phyloP scores from a whole-genome alignment of 1,284 basidiomycete species.

The Trametes pubescens region DNA sequence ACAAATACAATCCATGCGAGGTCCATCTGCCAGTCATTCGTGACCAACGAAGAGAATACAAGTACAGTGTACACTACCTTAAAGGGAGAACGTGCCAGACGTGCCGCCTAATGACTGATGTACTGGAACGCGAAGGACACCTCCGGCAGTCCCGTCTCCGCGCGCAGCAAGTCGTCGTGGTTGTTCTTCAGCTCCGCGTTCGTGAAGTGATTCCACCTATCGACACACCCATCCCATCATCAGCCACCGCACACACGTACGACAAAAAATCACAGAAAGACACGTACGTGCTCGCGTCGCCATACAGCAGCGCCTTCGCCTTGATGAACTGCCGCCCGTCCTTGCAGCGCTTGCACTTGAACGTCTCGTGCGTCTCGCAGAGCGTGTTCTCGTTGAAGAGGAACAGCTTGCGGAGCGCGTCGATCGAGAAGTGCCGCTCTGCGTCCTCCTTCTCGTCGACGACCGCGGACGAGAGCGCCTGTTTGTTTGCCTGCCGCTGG shows the following conservation, averaged over 20 bases:
- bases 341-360: slow-evolving; percentile 97
- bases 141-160: slow-evolving; percentile 85
- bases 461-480: slow-evolving; percentile 95
- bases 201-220: slow-evolving; percentile 97
- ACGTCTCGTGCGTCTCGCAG: slow-evolving; percentile 97
- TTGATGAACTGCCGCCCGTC: slow-evolving; percentile 88
- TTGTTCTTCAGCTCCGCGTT: slow-evolving; percentile 89
- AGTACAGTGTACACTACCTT: too few relatives aligned
- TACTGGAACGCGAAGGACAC: slow-evolving; percentile 95
- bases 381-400: slow-evolving; percentile 88
- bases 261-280: background rate
- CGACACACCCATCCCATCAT: slow-evolving; percentile 15
- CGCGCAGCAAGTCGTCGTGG: slow-evolving; percentile 95
- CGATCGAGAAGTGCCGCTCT: slow-evolving; percentile 94
- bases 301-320: slow-evolving; percentile 89
- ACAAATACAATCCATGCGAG: slow-evolving; percentile 20
- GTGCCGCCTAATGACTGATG: slow-evolving; percentile 69
- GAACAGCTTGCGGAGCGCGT: slow-evolving; percentile 92
- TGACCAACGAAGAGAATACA: background rate
- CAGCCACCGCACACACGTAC: slow-evolving; percentile 8
- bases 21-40: slow-evolving; percentile 4
- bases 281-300: slow-evolving; percentile 96
- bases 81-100: background rate
- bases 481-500: slow-evolving; percentile 95
- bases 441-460: slow-evolving; percentile 98